A percentile compares a stretch with the other conserved stretches of the same genome.
Evolutionary conservation across 2,329 filamentous ascomycete genomes (phyloP).

Genomic region (Microdochium nivale): DNA sequence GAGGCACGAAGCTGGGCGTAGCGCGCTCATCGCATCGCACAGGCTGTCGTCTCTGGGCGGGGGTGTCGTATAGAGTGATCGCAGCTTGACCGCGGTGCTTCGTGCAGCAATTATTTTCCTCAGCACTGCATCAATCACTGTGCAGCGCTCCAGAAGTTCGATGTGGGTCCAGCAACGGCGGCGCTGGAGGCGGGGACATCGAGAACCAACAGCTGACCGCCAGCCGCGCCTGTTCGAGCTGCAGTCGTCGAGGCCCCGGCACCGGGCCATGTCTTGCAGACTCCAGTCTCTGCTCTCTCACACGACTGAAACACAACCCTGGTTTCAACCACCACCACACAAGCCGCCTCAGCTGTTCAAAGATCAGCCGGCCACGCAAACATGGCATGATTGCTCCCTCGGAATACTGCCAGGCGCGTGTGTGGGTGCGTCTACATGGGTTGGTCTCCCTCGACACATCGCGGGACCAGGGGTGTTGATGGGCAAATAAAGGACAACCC

Average conservation of each 20-base stretch:
- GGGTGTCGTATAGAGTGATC: background rate
- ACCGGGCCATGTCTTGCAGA: too few species aligned
- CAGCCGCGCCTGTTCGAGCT: background rate
- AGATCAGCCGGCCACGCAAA: background rate
- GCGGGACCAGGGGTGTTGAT: background rate
- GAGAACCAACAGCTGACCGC: background rate
- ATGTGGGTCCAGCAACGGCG: background rate
- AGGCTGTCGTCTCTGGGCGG: too few species aligned
- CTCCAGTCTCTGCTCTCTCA: background rate
- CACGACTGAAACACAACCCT: background rate
- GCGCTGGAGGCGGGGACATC: background rate
- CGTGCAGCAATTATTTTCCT: background rate
- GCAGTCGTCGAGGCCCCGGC: too few species aligned
- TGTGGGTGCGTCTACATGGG: too few species aligned
- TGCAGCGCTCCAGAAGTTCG: background rate
- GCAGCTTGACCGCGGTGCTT: background rate
- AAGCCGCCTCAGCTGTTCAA: background rate
- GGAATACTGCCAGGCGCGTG: too few species aligned
- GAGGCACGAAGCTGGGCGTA: background rate
- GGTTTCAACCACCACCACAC: background rate
- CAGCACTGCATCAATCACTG: background rate
- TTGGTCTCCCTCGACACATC: background rate
- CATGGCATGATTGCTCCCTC: background rate
- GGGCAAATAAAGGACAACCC: background rate
- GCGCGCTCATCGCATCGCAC: background rate